Evolutionary conservation across 768 basidiomycete species (phyloP).

Genomic region (Tricholoma saponaceum): DNA sequence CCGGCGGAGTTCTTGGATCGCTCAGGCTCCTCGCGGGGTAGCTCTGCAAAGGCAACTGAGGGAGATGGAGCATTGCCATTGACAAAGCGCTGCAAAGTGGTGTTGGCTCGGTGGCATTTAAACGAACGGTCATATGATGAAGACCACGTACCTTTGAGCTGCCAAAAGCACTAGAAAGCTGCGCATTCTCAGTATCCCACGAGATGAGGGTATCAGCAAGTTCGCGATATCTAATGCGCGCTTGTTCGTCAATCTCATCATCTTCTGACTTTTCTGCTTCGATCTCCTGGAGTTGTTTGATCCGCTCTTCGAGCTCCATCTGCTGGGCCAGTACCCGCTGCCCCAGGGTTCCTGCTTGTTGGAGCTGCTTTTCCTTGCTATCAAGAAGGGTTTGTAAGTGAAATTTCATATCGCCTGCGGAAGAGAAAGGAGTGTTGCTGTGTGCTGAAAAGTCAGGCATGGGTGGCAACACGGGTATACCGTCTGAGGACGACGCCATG

Average conservation of each 20-base stretch:
- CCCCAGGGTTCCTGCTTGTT: slow-evolving; percentile 88
- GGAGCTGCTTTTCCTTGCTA: slow-evolving; percentile 87
- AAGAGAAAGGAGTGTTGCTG: slow-evolving; percentile 36
- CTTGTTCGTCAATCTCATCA: slow-evolving; percentile 59
- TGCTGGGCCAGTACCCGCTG: slow-evolving; percentile 93
- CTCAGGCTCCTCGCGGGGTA: slow-evolving; percentile 58
- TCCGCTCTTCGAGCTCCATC: slow-evolving; percentile 87
- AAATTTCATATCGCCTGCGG: slow-evolving; percentile 57
- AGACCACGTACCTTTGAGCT: slow-evolving; percentile 49
- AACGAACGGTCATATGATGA: slow-evolving; percentile 1
- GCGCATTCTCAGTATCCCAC: slow-evolving; percentile 80
- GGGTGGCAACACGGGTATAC: slow-evolving; percentile 23
- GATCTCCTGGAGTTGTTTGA: slow-evolving; percentile 73
- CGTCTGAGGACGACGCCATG: slow-evolving; percentile 41
- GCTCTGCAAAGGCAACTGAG: slow-evolving; percentile 39
- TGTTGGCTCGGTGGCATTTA: neutral
- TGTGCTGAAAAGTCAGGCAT: slow-evolving; percentile 40
- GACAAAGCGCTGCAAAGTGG: slow-evolving; percentile 29
- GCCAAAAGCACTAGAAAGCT: slow-evolving; percentile 67
- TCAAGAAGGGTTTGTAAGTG: slow-evolving; percentile 73
- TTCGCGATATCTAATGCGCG: slow-evolving; percentile 72
- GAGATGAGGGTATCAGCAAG: slow-evolving; percentile 67
- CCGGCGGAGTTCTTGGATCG: slow-evolving; percentile 55
- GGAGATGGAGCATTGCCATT: slow-evolving; percentile 49
- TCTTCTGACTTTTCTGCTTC: slow-evolving; percentile 62